Conservation (phyloP, 2,329 filamentous ascomycete genomes). For the Pseudogymnoascus sp. region DNA sequence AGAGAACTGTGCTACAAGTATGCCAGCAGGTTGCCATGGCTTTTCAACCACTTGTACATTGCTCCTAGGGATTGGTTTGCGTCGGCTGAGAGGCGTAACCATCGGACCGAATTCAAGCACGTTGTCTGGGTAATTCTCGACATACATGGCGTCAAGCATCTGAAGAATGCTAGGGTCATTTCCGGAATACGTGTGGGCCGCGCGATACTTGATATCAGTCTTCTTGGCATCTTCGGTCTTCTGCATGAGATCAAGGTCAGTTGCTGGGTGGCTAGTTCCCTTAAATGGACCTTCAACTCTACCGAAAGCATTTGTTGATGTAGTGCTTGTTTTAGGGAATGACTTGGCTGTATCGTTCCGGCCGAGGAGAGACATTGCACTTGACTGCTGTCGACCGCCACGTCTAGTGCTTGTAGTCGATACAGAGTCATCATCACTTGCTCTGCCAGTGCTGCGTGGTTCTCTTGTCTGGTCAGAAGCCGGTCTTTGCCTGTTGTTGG, state of each 20-base stretch:
- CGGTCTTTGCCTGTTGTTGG: conserved; percentile 15
- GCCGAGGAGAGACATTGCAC: conserved; percentile 55
- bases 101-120: conserved; percentile 69
- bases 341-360: conserved; percentile 53
- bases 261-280: conserved; percentile 26
- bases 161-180: conserved; percentile 62
- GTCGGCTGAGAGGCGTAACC: conserved; percentile 60
- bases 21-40: conserved; percentile 77
- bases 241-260: conserved; percentile 32
- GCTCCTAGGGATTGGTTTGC: conserved; percentile 38
- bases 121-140: conserved; percentile 61
- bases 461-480: conserved; percentile 12
- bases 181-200: conserved; percentile 78
- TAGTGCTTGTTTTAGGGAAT: conserved; percentile 54
- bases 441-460: conserved; percentile 16
- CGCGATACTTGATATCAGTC: conserved; percentile 43
- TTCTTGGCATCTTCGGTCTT: conserved; percentile 29
- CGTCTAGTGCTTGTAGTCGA: conserved; percentile 26
- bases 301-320: conserved; percentile 55
- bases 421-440: conserved; percentile 27
- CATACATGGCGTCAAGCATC: conserved; percentile 79
- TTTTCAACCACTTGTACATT: conserved; percentile 35
- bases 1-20: conserved; percentile 77
- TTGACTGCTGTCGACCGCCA: conserved; percentile 48
- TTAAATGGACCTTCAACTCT: conserved; percentile 49